A percentile compares a stretch with the other conserved stretches of the same genome.
These are phyloP conservation scores for Eucalyptus microcorys DNA, from an alignment of 345 rosid genomes.

Conservation along the genomic window DNA sequence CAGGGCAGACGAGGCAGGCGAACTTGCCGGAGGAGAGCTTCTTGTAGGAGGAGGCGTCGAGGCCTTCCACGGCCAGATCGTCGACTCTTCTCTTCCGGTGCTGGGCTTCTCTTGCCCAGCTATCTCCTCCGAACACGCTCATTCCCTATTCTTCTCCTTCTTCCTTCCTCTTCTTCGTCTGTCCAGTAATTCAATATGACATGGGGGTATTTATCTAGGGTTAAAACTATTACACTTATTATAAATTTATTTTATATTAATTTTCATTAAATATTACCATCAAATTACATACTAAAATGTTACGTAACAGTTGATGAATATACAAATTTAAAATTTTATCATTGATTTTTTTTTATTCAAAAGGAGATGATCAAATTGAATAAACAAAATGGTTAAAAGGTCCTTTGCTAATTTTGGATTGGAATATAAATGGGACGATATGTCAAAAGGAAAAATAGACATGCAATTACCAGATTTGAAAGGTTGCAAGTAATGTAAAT, in stretches of 20 bases:
- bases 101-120: slow-evolving; percentile 45
- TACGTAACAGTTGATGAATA: too few relatives aligned
- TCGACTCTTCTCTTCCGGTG: slow-evolving; percentile 31
- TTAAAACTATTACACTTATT: too few relatives aligned
- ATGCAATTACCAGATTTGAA: too few relatives aligned
- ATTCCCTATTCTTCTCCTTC: not conserved
- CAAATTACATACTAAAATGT: too few relatives aligned
- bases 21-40: slow-evolving; percentile 35
- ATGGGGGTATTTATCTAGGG: not conserved
- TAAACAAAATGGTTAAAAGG: too few relatives aligned
- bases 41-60: slow-evolving; percentile 15
- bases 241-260: too few relatives aligned
- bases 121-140: slow-evolving; percentile 50
- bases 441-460: too few relatives aligned
- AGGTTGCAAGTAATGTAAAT: too few relatives aligned
- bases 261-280: accelerated
- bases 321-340: too few relatives aligned
- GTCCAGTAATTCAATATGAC: not conserved
- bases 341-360: not conserved
- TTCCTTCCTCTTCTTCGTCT: not conserved
- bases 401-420: too few relatives aligned
- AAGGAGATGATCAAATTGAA: too few relatives aligned
- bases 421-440: too few relatives aligned
- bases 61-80: slow-evolving; percentile 5
- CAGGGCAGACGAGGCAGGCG: slow-evolving; percentile 36